phyloP scores from a whole-genome alignment of 2,329 filamentous ascomycete genomes.

The Tricladium varicosporioides region DNA sequence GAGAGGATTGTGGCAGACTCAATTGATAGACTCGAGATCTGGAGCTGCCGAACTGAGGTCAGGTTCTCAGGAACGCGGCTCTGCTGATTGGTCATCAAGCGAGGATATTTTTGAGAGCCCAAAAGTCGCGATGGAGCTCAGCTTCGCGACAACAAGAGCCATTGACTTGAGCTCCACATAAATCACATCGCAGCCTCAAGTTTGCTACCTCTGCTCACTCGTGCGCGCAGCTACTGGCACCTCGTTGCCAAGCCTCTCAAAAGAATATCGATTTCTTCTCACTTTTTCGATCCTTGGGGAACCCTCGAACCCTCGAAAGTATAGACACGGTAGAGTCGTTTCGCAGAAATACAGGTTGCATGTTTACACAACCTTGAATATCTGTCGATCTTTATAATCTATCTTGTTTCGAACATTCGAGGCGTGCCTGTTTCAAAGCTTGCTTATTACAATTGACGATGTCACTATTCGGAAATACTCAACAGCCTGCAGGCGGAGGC shows the following conservation, averaged over 20 bases:
- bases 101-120: conserved; percentile 11
- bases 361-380: not conserved
- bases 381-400: not conserved
- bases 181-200: not conserved
- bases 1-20: conserved; percentile 24
- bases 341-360: not conserved
- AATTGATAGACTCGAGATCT: conserved; percentile 36
- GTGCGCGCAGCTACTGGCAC: not conserved
- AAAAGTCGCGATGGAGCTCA: conserved; percentile 16
- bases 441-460: conserved; percentile 1
- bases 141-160: conserved; percentile 13
- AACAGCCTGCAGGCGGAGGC: conserved; percentile 17
- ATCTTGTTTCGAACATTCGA: not conserved
- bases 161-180: conserved; percentile 1
- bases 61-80: conserved; percentile 16
- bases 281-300: too few species aligned
- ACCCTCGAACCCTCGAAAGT: too few species aligned
- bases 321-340: not conserved
- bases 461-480: conserved; percentile 20
- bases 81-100: conserved; percentile 27
- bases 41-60: conserved; percentile 32
- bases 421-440: not conserved
- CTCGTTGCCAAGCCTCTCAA: too few species aligned
- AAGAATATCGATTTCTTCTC: not conserved
- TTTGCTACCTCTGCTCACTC: not conserved